phyloP scores from a whole-genome alignment of 805 yeast species.

The Ogataea methanolica region DNA sequence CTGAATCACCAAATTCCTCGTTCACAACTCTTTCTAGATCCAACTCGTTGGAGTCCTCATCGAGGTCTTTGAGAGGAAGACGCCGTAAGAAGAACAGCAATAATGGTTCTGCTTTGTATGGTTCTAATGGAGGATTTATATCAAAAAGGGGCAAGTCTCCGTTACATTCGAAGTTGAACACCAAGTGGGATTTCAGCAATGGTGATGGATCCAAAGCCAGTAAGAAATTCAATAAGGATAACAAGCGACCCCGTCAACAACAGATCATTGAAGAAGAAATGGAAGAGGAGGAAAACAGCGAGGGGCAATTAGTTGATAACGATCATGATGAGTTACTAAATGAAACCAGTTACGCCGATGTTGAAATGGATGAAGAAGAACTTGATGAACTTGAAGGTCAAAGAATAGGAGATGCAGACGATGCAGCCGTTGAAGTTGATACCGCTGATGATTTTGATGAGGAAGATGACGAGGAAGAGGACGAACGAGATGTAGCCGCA shows the following conservation, averaged over 20 bases:
- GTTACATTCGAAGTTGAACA: slow-evolving; percentile 23
- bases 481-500: neutral
- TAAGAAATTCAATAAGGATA: slow-evolving; percentile 9
- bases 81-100: slow-evolving; percentile 12
- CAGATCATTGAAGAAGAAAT: slow-evolving; percentile 23
- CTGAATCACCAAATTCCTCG: slow-evolving; percentile 32
- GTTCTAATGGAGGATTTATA: slow-evolving; percentile 9
- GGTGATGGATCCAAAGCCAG: slow-evolving; percentile 4
- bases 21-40: slow-evolving; percentile 30
- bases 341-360: slow-evolving; percentile 12
- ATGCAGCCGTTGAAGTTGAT: slow-evolving; percentile 8
- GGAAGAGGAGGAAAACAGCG: slow-evolving; percentile 8
- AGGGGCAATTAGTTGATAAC: no score
- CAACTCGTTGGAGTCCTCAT: slow-evolving; percentile 32
- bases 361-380: slow-evolving; percentile 11
- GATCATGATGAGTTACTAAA: slow-evolving; percentile 7
- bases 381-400: slow-evolving; percentile 6
- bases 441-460: slow-evolving; percentile 7
- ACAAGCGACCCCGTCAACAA: slow-evolving; percentile 12
- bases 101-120: slow-evolving; percentile 3
- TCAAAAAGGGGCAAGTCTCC: slow-evolving; percentile 31
- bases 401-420: slow-evolving; percentile 11
- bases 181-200: slow-evolving; percentile 25
- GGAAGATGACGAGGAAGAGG: slow-evolving; percentile 13
- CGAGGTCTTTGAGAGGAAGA: slow-evolving; percentile 25